Percentiles rank a stretch among this genome's conserved stretches.
phyloP scores from a whole-genome alignment of 78 protist species.

The Cavenderia fasciculata region DNA sequence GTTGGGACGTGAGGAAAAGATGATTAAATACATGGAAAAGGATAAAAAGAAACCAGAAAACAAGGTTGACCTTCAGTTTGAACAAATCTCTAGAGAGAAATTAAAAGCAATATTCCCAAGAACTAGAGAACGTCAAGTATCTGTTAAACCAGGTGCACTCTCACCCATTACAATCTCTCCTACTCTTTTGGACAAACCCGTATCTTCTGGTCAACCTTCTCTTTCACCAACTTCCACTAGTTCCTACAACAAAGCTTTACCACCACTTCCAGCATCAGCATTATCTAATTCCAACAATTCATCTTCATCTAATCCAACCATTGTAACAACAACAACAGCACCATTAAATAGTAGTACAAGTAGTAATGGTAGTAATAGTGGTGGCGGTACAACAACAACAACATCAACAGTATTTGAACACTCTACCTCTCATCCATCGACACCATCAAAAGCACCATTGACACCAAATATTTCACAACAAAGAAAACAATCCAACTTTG shows the following conservation, averaged over 20 bases:
- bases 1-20: slow-evolving; percentile 67
- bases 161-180: not conserved
- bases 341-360: not conserved
- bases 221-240: not conserved
- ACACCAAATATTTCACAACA: no score
- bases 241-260: not conserved
- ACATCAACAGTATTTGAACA: not conserved
- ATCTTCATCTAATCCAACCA: not conserved
- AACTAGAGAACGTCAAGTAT: not conserved
- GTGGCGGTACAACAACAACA: not conserved
- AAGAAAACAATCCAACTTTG: no score
- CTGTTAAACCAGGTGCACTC: slow-evolving; percentile 4
- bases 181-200: no score
- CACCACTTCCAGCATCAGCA: not conserved
- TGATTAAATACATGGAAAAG: slow-evolving; percentile 45
- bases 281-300: not conserved
- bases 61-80: slow-evolving; percentile 58
- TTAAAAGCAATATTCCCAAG: not conserved
- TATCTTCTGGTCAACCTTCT: not conserved
- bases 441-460: not conserved
- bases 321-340: no score
- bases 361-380: not conserved
- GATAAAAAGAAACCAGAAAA: slow-evolving; percentile 42
- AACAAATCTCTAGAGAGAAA: slow-evolving; percentile 40
- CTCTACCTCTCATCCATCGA: not conserved